Evolutionary conservation across 257 asterid species (phyloP).

Genomic region (Plantago ovata): DNA sequence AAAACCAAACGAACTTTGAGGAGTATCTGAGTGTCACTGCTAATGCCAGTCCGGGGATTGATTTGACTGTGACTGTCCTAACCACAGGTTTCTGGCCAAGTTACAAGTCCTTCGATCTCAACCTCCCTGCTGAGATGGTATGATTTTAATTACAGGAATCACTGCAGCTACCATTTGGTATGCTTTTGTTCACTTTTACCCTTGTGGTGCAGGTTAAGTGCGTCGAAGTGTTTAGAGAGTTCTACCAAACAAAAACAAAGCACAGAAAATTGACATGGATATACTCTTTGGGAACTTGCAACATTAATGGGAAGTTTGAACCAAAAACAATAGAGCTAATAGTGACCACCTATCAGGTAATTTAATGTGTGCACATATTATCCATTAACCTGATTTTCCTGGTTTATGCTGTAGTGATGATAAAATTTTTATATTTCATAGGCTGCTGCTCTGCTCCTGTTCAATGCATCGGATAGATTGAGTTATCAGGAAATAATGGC

Average conservation of each 20-base stretch:
- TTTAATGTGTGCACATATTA: conserved; percentile 14
- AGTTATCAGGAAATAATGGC: conserved; percentile 89
- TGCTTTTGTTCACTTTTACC: conserved; percentile 4
- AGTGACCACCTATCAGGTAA: conserved; percentile 94
- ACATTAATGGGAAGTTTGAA: conserved; percentile 85
- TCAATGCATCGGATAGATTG: conserved; percentile 79
- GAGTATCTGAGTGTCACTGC: conserved; percentile 70
- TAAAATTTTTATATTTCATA: conserved; percentile 19
- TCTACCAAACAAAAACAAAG: conserved; percentile 97
- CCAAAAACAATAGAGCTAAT: conserved; percentile 82
- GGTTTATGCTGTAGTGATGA: conserved; percentile 7
- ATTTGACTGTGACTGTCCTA: conserved; percentile 91
- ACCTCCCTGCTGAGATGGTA: conserved; percentile 97
- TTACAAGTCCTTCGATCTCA: conserved; percentile 94
- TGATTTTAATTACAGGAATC: conserved; percentile 4
- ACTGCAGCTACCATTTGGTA: neutral
- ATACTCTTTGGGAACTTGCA: conserved; percentile 95
- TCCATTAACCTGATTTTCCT: conserved; percentile 1
- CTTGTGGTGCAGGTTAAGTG: conserved; percentile 68
- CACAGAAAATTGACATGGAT: conserved; percentile 95
- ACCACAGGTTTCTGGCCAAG: conserved; percentile 99
- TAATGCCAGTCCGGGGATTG: conserved; percentile 83
- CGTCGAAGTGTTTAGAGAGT: conserved; percentile 88
- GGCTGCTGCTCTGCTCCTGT: conserved; percentile 89
- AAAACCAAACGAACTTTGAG: conserved; percentile 83